Evolutionary conservation across 2,329 filamentous ascomycete species (phyloP).

Genomic region (Sporothrix phasma): DNA sequence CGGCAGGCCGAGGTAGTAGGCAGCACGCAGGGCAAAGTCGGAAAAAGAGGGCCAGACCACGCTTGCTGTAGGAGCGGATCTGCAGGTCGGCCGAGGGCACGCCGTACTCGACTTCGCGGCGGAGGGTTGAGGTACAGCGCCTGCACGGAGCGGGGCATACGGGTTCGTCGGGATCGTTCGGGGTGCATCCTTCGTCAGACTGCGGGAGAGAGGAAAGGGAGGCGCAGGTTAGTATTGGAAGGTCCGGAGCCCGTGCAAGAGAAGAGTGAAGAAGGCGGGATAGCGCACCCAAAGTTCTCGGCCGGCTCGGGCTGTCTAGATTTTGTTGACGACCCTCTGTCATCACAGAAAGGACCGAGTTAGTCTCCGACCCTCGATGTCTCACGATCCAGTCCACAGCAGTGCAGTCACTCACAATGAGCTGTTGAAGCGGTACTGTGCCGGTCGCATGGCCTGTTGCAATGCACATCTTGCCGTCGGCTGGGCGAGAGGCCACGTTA

Average conservation of each 20-base stretch:
- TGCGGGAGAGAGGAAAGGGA: background rate
- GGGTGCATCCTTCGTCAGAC: background rate
- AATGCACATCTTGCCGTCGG: conserved; percentile 12
- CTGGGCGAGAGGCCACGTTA: background rate
- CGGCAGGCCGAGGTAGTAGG: conserved; percentile 84
- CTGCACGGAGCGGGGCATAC: conserved; percentile 70
- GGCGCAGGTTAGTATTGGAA: background rate
- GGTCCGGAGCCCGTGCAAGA: background rate
- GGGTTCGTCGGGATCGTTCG: conserved; percentile 26
- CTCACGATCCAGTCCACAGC: too few relatives aligned
- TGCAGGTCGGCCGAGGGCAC: conserved; percentile 86
- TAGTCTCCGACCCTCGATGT: background rate
- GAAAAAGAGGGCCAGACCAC: conserved; percentile 88
- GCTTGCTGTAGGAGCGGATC: conserved; percentile 79
- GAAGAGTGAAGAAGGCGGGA: background rate
- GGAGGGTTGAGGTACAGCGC: conserved; percentile 81
- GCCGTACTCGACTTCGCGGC: conserved; percentile 61
- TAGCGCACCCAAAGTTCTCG: too few relatives aligned
- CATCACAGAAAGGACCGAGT: background rate
- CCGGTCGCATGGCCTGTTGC: conserved; percentile 15
- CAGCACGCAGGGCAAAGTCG: conserved; percentile 88
- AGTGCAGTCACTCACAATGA: conserved; percentile 14
- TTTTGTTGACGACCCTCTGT: background rate
- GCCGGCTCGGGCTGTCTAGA: background rate
- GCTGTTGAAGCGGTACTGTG: conserved; percentile 13